Base-by-base conservation (phyloP, 1,284 basidiomycete genomes). In the Pyrrhoderma lamaoense region DNA sequence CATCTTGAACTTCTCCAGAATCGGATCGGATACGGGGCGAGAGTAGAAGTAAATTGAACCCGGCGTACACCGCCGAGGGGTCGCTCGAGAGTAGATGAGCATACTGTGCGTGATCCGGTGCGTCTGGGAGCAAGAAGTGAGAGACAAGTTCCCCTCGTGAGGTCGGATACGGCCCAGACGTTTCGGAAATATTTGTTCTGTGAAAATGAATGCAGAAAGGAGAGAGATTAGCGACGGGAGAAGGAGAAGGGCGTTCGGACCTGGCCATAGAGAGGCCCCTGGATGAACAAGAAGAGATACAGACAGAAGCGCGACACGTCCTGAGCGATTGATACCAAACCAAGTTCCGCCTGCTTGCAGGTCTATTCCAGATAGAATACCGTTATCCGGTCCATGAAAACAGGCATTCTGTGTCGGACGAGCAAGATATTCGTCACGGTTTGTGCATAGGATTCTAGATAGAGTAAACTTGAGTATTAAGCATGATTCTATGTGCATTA, bases 151-250 rank as follows among this genome's bases (percentile, higher is more conserved):
- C 68, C 39, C 87, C 87, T 56, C 87, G 75, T 58, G 87, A 85
- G 22, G 75, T 75, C 51, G 62, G 58, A 58, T 75, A 77, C 51
- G 66, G 59, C 54, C 61, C 64, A 38, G 62, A 53, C 18, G 75
- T 70, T 64, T 90, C 86, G 42, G 83, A 85, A 63, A 90, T 88
- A 68, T 90, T 90, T 27, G 87, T 90, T 61, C 85, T 88, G 64
- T 54, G 58, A 14, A 21, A 40, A 40, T 40, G 38, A 40, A 45
- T 45, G 44, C 23, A 11, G n/a, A n/a, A 34, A 13, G 23, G 18
- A 44, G n/a, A 22, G 18, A 44, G 18, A 25, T 34, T n/a, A 45
- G 19, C 38, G 5, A 40, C n/a, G 38, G 38, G 38, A 16, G 19
- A 40, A 40, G 38, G 27, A 31, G 11, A 5, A 11, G 11, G 27